Conservation (phyloP, 179 eudicot genomes). For the Vitellaria paradoxa region DNA sequence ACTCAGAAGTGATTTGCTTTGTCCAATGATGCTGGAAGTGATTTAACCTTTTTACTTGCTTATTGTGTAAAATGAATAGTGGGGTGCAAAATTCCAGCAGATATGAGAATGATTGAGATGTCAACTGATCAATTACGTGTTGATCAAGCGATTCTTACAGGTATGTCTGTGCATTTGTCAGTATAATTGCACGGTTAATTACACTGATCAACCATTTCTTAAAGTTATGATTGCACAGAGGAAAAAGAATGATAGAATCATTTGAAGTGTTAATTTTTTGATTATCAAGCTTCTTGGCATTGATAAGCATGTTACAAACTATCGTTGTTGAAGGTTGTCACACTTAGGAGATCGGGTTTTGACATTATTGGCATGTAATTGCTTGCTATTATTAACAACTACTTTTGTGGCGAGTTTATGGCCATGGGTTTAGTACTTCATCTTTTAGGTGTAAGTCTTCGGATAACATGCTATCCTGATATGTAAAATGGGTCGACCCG, state of each 20-base stretch:
- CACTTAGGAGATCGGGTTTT: not conserved
- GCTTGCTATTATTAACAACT: not conserved
- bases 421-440: not conserved
- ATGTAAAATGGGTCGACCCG: no score
- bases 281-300: not conserved
- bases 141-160: conserved; percentile 99
- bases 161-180: conserved; percentile 31
- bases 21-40: not conserved
- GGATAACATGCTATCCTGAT: not conserved
- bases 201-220: not conserved
- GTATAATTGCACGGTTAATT: not conserved
- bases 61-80: conserved; percentile 38
- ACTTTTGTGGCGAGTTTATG: not conserved
- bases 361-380: no score
- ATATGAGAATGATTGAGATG: conserved; percentile 93
- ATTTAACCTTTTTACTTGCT: conserved; percentile 9
- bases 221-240: not conserved
- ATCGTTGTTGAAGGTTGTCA: not conserved
- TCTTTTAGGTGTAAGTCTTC: not conserved
- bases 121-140: conserved; percentile 89
- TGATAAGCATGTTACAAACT: not conserved
- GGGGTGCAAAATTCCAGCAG: conserved; percentile 99
- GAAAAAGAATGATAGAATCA: not conserved
- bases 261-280: not conserved
- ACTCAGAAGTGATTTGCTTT: not conserved